Evolutionary conservation across 2,329 filamentous ascomycete species (phyloP).

Genomic region (Claviceps cyperi): DNA sequence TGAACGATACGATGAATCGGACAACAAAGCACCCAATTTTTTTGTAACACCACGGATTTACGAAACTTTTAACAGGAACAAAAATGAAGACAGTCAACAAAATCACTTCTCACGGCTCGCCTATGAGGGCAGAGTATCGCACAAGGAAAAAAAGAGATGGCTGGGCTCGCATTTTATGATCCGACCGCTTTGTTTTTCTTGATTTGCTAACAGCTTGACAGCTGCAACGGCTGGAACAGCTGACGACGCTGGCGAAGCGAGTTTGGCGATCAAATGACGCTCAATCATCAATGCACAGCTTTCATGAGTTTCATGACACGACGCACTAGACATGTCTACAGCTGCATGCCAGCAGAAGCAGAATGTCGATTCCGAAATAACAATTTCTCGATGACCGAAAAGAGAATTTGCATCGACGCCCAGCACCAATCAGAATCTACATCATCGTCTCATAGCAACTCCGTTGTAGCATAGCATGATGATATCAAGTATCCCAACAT

Average conservation of each 20-base stretch:
- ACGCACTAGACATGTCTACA: too few relatives aligned
- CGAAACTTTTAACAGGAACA: not conserved
- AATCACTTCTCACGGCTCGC: not conserved
- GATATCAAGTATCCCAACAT: not conserved
- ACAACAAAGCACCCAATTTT: not conserved
- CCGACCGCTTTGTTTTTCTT: not conserved
- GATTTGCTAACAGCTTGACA: not conserved
- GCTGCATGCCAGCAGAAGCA: not conserved
- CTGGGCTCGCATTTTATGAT: not conserved
- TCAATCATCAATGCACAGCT: not conserved
- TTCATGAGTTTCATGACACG: not conserved
- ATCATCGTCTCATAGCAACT: not conserved
- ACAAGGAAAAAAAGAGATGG: not conserved
- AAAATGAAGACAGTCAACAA: not conserved
- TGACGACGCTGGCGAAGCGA: not conserved
- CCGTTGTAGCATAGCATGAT: not conserved
- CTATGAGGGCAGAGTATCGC: not conserved
- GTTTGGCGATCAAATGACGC: not conserved
- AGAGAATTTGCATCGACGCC: not conserved
- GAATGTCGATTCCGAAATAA: too few relatives aligned
- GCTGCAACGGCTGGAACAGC: constrained; percentile 2
- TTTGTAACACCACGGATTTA: not conserved
- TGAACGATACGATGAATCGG: not conserved
- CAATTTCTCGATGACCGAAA: too few relatives aligned
- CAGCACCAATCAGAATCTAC: not conserved